Base-by-base conservation (phyloP, 768 basidiomycete genomes). In the Lactarius akahatsu region DNA sequence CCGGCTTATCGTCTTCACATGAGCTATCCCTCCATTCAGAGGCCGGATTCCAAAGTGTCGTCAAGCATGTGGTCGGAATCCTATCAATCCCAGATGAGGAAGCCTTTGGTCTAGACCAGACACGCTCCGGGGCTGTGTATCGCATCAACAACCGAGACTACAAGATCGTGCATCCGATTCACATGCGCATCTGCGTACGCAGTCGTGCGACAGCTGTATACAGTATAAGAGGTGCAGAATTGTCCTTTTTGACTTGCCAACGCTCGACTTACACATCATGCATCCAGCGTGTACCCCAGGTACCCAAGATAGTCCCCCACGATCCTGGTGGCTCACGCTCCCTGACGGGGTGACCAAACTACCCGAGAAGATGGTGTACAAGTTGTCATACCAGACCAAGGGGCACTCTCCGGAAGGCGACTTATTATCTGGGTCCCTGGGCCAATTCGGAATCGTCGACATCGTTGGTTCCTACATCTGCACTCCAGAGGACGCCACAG, bases 21-120 rank as follows among this genome's bases (percentile, higher is more conserved):
- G 54, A 40, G 1, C 28, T 62, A 11, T 28, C 26, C 1, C 40
- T 62, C 20, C 15, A 18, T 13, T 28, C n/a, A 3, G 2, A 0
- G 4, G 28, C 36, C 18, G 55, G 55, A 1, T 63, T 57, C 30
- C 13, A 36, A 8, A 43, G 3, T 9, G 18, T 63, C 9, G 55
- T 63, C 30, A 18, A 15, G 32, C 32, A 63, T 34, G 13, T 63
- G 0, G 62, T 57, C 3, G 62, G 55, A 7, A 45, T 63, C 16
- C 10, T 62, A 10, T 55, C 61, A 3, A 43, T 62, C 8, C 20
- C 10, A 23, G 45, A 47, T n/a, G 45, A 47, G 9, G n/a, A 47
- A 23, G n/a, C n/a, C 2, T 47, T 47, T 3, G 45, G 45, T 11
- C 9, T 47, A 2, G 45, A 47, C 23, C 10, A 11, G 45, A 47